Percentiles rank a stretch among this genome's conserved stretches.
phyloP scores from a whole-genome alignment of 78 protist species.

The Creolimax fragrantissima region DNA sequence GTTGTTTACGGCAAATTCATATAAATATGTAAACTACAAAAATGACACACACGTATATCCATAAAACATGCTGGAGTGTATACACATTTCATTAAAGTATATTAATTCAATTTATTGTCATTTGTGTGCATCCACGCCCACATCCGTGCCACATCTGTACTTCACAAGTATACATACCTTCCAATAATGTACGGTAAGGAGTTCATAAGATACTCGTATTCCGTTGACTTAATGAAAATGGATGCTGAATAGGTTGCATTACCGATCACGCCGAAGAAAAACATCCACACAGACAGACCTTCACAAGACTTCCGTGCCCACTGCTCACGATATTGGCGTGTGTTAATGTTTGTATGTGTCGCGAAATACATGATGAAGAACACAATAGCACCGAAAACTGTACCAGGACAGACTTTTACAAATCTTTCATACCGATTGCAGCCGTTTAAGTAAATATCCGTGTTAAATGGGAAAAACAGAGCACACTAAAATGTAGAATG shows the following conservation, averaged over 20 bases:
- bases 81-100: neutral
- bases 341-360: neutral
- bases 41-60: neutral
- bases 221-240: neutral
- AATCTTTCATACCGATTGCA: too few species aligned
- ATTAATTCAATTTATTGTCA: neutral
- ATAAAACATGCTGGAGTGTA: neutral
- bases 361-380: neutral
- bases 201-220: neutral
- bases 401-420: neutral
- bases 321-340: neutral
- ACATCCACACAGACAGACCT: conserved; percentile 23
- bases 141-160: neutral
- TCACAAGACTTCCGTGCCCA: conserved; percentile 13
- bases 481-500: too few species aligned
- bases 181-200: neutral
- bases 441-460: too few species aligned
- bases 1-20: too few species aligned
- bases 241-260: neutral
- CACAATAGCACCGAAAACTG: neutral
- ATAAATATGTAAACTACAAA: neutral
- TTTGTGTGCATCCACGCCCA: neutral
- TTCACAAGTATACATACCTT: neutral
- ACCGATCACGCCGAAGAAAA: conserved; percentile 16
- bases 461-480: too few species aligned